Evolutionary conservation across 2,329 filamentous ascomycete species (phyloP).

Genomic region (Penicillium hordei): DNA sequence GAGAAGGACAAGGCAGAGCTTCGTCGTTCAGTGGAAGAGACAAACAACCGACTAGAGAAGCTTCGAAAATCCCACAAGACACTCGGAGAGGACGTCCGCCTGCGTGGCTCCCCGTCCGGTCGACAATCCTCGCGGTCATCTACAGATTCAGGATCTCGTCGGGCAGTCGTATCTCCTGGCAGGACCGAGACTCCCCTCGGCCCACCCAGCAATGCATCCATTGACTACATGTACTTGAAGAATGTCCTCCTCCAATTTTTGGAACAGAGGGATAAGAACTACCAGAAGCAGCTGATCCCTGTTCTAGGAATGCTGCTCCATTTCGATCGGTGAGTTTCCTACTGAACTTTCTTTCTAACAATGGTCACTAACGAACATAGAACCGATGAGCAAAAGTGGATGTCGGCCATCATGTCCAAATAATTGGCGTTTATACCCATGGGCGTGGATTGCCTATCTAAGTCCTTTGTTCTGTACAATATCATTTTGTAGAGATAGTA

Average conservation of each 20-base stretch:
- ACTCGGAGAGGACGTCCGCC: conserved; percentile 59
- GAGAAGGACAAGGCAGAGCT: conserved; percentile 80
- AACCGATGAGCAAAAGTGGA: conserved; percentile 84
- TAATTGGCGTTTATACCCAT: conserved; percentile 27
- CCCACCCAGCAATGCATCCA: conserved; percentile 26
- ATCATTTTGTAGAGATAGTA: conserved; percentile 2
- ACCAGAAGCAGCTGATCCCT: conserved; percentile 66
- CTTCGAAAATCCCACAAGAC: conserved; percentile 66
- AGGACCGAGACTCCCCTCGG: conserved; percentile 41
- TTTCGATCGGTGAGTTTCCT: conserved; percentile 58
- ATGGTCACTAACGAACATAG: conserved; percentile 37
- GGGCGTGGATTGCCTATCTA: background rate
- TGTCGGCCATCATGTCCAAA: conserved; percentile 65
- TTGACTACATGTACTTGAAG: conserved; percentile 66
- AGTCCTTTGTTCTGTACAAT: conserved; percentile 8
- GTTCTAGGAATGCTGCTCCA: conserved; percentile 66
- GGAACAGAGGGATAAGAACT: conserved; percentile 66
- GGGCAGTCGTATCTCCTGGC: conserved; percentile 51
- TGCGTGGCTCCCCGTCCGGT: conserved; percentile 44
- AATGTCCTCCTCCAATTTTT: conserved; percentile 66
- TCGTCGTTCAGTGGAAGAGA: conserved; percentile 73
- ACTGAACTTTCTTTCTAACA: background rate
- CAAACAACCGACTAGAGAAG: conserved; percentile 74
- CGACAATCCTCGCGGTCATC: conserved; percentile 59
- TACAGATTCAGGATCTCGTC: conserved; percentile 53